Evolutionary conservation across 1,139 yeast species (phyloP), one percentile per base, ranked within the genome.

Genomic region (Zygosaccharomyces pseudobailii): DNA sequence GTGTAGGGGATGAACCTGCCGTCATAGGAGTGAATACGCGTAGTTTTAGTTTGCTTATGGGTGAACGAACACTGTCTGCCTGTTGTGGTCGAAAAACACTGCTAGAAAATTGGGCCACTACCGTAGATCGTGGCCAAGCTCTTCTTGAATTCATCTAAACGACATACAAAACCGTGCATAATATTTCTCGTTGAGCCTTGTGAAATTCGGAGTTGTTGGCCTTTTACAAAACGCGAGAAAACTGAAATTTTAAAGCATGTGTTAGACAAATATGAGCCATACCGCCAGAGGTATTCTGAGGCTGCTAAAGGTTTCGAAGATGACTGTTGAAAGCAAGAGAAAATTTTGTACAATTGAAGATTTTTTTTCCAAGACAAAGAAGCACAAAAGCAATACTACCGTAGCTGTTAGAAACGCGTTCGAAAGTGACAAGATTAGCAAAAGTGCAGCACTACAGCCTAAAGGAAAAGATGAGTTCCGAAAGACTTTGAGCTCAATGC

Each of bases 401-500:
- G 34, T 40, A 13, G 33, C 34, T 30, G 31, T 13, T 28, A 10
- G 30, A 30, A 33, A 43, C 48, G 48, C 52, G 48, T 44, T 33
- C 19, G 32, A 24, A 17, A 25, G 19, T n/a, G 19, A 30, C 6
- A 19, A 30, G 19, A 19, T 30, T 4, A 19, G 33, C 19, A 31
- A 24, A 13, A 25, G 19, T 24, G 9, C 13, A 10, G 22, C 27
- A 22, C 13, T 32, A 23, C 21, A 23, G 28, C 25, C 33, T 30
- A 20, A 36, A 25, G 31, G 31, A 3, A 62, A 61, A 32, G 21
- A 34, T 9, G 19, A 67, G 42, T 88, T 95, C 85, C 56, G 80
- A 2, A 59, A 65, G 1, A 62, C 75, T 1, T 71, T 90, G 19
- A 70, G 81, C 0, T 61, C 68, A 0, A 86, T 80, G 44, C 77